Conservation (phyloP, 1,139 yeast genomes). For the Eremothecium coryli region DNA sequence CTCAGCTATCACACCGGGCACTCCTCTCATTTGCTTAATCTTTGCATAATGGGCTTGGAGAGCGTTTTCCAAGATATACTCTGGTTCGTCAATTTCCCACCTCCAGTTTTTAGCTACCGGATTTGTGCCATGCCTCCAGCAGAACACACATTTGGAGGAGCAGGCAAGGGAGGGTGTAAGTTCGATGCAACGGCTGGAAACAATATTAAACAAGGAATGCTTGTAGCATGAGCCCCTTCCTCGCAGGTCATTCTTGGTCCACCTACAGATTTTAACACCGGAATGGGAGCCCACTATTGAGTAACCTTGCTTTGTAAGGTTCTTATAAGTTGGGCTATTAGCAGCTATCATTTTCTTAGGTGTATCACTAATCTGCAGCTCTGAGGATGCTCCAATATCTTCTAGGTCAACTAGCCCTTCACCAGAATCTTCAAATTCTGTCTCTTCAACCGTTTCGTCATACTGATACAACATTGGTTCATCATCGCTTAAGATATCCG, state of each 20-base stretch:
- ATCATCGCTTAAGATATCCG: conserved; percentile 53
- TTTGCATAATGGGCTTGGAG: conserved; percentile 81
- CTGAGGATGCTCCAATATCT: conserved; percentile 64
- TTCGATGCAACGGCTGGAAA: conserved; percentile 90
- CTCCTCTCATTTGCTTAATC: conserved; percentile 90
- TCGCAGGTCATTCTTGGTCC: conserved; percentile 92
- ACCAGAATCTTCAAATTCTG: conserved; percentile 32
- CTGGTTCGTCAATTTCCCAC: conserved; percentile 91
- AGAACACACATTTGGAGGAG: conserved; percentile 89
- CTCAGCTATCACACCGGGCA: conserved; percentile 86
- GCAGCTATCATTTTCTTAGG: conserved; percentile 83
- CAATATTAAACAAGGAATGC: conserved; percentile 83
- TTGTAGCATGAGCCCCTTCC: conserved; percentile 94
- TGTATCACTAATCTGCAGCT: conserved; percentile 25
- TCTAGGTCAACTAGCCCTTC: conserved; percentile 63
- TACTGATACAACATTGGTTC: conserved; percentile 51
- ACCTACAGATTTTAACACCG: conserved; percentile 89
- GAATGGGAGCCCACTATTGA: conserved; percentile 91
- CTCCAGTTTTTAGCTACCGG: conserved; percentile 97
- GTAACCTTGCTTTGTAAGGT: conserved; percentile 87
- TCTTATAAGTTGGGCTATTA: conserved; percentile 80
- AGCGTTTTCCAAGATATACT: conserved; percentile 75
- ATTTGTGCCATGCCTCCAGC: conserved; percentile 97
- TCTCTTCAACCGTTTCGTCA: conserved; percentile 41
- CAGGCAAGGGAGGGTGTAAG: conserved; percentile 91